These are phyloP conservation scores for Verticillium klebahnii DNA, from an alignment of 2,329 filamentous ascomycete species.

Conservation along the genomic window DNA sequence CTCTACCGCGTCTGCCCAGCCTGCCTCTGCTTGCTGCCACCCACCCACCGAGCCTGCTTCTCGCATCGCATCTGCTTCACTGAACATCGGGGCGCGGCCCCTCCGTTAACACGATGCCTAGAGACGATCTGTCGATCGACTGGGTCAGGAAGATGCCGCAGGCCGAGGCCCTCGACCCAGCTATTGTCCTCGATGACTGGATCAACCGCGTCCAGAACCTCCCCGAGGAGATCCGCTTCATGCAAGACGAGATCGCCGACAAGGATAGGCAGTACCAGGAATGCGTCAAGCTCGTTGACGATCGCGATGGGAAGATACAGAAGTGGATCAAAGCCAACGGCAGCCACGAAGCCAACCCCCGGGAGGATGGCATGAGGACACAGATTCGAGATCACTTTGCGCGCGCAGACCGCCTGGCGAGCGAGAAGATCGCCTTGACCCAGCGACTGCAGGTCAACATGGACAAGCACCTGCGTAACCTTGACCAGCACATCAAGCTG, in stretches of 20 bases:
- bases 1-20: background rate
- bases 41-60: background rate
- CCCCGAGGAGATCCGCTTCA: conserved; percentile 75
- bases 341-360: conserved; percentile 68
- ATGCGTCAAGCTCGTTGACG: conserved; percentile 63
- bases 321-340: conserved; percentile 77
- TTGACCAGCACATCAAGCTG: conserved; percentile 58
- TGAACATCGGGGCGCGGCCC: conserved; percentile 6
- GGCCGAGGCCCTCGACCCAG: conserved; percentile 57
- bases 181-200: conserved; percentile 74
- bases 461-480: conserved; percentile 59
- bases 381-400: conserved; percentile 65
- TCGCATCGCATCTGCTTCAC: conserved; percentile 4
- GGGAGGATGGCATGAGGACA: conserved; percentile 64
- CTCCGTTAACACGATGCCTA: conserved; percentile 62
- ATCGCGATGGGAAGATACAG: conserved; percentile 71
- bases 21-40: background rate
- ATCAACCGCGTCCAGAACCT: conserved; percentile 71
- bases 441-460: conserved; percentile 57
- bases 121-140: conserved; percentile 69
- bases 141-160: conserved; percentile 63
- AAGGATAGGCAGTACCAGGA: conserved; percentile 72
- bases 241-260: conserved; percentile 77
- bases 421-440: conserved; percentile 68
- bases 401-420: conserved; percentile 64